Base-by-base conservation (phyloP, 2,329 filamentous ascomycete species). In the Pseudogymnoascus sp. region DNA sequence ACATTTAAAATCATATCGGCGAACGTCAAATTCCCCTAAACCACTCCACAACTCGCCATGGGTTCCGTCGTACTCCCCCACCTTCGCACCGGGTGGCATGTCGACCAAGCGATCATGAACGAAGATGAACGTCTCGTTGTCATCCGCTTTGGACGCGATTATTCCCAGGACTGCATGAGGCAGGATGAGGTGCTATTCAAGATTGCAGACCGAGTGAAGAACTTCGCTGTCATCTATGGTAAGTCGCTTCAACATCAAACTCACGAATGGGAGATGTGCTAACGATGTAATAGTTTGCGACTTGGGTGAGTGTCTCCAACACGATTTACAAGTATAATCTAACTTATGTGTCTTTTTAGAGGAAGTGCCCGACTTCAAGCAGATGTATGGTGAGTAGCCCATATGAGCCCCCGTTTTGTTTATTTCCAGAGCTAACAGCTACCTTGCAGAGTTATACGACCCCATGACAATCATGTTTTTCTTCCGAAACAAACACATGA, bases 401-500 rank as follows among this genome's bases (percentile, higher is more conserved):
- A 41, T 38, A 12, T 35, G 13, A 21, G 25, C 59, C 35, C 35
- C 13, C 25, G 31, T 42, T 35, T 58, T 62, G 33, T 59, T 58
- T 33, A 27, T 48, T 59, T 38, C 61, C 35, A 42, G 8, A 29
- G 58, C 60, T 62, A 59, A 59, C 35, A 27, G 61, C 15, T 60
- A 17, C 51, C 48, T 17, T 33, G 29, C 58, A 67, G 83, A 92
- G 73, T 81, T 92, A 5, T 92, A 94, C 79, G 90, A 99, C 73
- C 87, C 92, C 0, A 91, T 92, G 78, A 96, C 94, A 2, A 87
- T 97, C 76, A 97, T 97, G 90, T 96, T 91, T 80, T 96, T 96
- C 82, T 96, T 92, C 80, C 86, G 93, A 65, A 99, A 99, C 75
- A 99, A 99, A 75, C 92, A 97, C 77, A 97, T 97, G 86, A 96